Percentiles rank a stretch among this genome's conserved stretches.
Evolutionary conservation across 345 rosid genomes (phyloP).

Genomic region (Stellera chamaejasme): DNA sequence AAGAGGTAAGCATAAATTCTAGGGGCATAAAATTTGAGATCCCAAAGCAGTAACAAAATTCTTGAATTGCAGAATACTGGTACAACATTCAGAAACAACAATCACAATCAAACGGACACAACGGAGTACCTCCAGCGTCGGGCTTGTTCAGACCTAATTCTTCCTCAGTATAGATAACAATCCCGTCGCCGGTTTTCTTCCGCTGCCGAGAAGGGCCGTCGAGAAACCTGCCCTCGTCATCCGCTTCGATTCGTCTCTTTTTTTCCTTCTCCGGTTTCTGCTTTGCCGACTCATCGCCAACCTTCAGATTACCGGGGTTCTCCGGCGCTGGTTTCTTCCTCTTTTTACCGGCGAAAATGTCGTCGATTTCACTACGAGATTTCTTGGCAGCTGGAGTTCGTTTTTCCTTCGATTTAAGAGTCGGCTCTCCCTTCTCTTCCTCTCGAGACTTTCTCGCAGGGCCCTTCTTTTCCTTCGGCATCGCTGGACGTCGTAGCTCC

Average conservation of each 20-base stretch:
- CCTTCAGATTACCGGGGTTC: constrained; percentile 1
- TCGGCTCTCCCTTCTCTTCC: constrained; percentile 15
- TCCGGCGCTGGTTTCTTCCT: constrained; percentile 25
- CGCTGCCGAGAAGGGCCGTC: constrained; percentile 20
- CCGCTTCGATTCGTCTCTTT: constrained; percentile 25
- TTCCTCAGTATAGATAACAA: constrained; percentile 47
- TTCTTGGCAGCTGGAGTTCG: constrained; percentile 16
- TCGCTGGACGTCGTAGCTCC: constrained; percentile 3
- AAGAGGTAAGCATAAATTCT: too few relatives aligned
- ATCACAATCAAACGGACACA: constrained; percentile 84
- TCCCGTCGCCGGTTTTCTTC: constrained; percentile 51
- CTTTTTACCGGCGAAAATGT: constrained; percentile 35
- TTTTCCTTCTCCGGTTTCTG: constrained; percentile 21
- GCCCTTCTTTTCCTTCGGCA: constrained; percentile 24
- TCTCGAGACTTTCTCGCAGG: constrained; percentile 17
- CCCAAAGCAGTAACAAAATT: too few relatives aligned
- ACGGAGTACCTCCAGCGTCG: constrained; percentile 51
- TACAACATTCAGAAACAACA: constrained; percentile 56
- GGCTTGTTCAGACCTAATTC: constrained; percentile 54
- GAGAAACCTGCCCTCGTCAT: constrained; percentile 1
- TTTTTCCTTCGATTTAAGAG: constrained; percentile 11
- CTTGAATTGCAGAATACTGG: too few relatives aligned
- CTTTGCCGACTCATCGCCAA: constrained; percentile 10
- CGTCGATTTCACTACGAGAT: constrained; percentile 32
- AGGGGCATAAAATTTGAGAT: too few relatives aligned